Evolutionary conservation across 202 grass and related monocot genomes (phyloP), one percentile per base, ranked within the genome.

Genomic region (Dendrocalamus latiflorus): DNA sequence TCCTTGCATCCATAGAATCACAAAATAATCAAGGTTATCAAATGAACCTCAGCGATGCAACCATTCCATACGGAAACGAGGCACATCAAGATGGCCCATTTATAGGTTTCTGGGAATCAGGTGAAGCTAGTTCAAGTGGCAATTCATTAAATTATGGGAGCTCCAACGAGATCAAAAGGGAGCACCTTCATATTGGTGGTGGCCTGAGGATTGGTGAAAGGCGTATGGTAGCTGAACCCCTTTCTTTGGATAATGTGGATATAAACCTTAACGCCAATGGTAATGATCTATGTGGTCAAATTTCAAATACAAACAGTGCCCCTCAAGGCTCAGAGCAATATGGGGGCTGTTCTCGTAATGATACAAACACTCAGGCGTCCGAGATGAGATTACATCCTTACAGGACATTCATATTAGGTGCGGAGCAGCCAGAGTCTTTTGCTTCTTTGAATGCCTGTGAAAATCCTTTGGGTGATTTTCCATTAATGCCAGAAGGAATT

Each of bases 171-270:
- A 85, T 53, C 21, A 92, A 94, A 82, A 17, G 71, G 10, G 93
- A 88, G 60, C 69, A 84, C 57, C 82, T 83, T 50, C 83, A 87
- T 21, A 83, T 75, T 2, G 51, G 65, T 13, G 65, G 89, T 63
- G 84, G 78, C 12, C 75, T 89, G 45, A 92, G 82, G 64, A 91
- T 89, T 74, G 86, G 89, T 68, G 90, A 89, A 65, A 91, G 90
- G 72, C 77, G 33, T 36, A n/a, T 54, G 39, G 91, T 73, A 74
- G 60, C 87, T 62, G 87, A 88, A 25, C 83, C 54, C 41, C 77
- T 89, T 81, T 90, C 86, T 50, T 39, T 90, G 45, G 93, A 94
- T 60, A 86, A 88, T 82, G 84, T 82, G n/a, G 84, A 88, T 58
- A 84, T 92, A 60, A 90, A 86, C 75, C 87, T 89, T 28, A 90